phyloP scores from a whole-genome alignment of 768 basidiomycete species.

The Psilocybe tampanensis region DNA sequence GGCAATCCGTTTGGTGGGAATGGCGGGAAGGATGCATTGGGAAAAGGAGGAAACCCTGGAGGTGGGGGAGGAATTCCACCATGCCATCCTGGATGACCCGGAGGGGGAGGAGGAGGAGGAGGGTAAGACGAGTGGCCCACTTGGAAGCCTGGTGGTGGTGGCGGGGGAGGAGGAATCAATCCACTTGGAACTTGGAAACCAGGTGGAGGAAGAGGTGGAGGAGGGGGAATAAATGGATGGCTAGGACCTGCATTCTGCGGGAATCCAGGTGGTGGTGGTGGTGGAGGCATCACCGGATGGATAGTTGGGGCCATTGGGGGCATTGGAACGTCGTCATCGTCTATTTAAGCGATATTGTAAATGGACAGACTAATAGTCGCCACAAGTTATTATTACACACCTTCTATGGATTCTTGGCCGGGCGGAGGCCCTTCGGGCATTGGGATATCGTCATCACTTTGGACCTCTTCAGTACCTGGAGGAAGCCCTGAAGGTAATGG shows the following conservation, averaged over 20 bases:
- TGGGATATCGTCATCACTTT: constrained; percentile 82
- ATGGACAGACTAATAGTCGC: background rate
- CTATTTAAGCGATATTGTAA: background rate
- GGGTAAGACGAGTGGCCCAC: constrained; percentile 1
- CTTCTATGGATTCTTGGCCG: constrained; percentile 18
- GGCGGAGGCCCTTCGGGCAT: constrained; percentile 87
- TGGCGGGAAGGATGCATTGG: constrained; percentile 28
- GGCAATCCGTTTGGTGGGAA: constrained; percentile 31
- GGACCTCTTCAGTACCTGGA: constrained; percentile 51
- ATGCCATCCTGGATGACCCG: constrained; percentile 25
- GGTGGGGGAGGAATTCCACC: constrained; percentile 26
- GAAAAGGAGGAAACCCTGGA: constrained; percentile 28
- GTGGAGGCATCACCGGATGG: constrained; percentile 30
- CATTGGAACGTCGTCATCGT: constrained; percentile 1
- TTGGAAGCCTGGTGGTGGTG: constrained; percentile 22
- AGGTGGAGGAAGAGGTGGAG: constrained; percentile 28
- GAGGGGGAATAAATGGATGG: constrained; percentile 1
- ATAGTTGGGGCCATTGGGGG: constrained; percentile 21
- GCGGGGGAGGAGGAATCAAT: constrained; percentile 28
- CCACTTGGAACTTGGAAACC: constrained; percentile 13
- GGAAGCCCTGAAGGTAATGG: constrained; percentile 68
- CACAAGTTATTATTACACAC: background rate
- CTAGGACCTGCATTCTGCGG: constrained; percentile 11
- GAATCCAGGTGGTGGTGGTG: constrained; percentile 27
- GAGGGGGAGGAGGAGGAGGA: constrained; percentile 29